Conservation (phyloP, 1,139 yeast species). For the Saccharomyces uvarum region DNA sequence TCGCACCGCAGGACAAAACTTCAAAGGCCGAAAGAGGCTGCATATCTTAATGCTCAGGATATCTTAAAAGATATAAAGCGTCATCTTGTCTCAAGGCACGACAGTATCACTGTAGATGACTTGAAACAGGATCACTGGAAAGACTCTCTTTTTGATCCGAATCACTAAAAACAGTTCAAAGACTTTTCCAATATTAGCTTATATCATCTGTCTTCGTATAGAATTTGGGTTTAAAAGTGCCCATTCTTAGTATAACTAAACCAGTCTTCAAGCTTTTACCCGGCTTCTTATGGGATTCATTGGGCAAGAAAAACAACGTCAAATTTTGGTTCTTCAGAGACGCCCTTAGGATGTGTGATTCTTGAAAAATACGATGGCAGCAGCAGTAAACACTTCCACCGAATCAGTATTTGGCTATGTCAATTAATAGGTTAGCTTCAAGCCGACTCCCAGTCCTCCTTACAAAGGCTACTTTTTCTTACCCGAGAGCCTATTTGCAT, state of each 20-base stretch:
- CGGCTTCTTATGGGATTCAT: neutral
- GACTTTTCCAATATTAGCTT: neutral
- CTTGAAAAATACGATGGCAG: neutral
- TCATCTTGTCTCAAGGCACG: neutral
- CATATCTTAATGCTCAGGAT: neutral
- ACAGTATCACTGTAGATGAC: neutral
- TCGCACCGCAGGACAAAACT: neutral
- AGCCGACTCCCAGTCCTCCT: neutral
- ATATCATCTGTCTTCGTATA: neutral
- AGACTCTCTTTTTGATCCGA: neutral
- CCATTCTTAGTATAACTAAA: neutral
- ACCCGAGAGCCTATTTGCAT: conserved; percentile 6
- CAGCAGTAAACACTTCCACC: neutral
- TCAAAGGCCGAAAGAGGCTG: neutral
- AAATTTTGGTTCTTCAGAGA: neutral
- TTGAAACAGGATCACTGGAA: neutral
- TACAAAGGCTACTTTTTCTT: neutral
- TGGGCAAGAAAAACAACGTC: neutral
- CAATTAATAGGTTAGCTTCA: neutral
- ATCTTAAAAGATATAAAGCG: neutral
- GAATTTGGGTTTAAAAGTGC: neutral
- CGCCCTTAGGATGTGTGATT: neutral
- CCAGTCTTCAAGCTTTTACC: neutral
- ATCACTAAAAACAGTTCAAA: neutral
- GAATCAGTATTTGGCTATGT: neutral